Percentiles rank a stretch among this genome's conserved stretches.
Conservation (phyloP, 2,329 filamentous ascomycete genomes). For the Exophiala spinifera region DNA sequence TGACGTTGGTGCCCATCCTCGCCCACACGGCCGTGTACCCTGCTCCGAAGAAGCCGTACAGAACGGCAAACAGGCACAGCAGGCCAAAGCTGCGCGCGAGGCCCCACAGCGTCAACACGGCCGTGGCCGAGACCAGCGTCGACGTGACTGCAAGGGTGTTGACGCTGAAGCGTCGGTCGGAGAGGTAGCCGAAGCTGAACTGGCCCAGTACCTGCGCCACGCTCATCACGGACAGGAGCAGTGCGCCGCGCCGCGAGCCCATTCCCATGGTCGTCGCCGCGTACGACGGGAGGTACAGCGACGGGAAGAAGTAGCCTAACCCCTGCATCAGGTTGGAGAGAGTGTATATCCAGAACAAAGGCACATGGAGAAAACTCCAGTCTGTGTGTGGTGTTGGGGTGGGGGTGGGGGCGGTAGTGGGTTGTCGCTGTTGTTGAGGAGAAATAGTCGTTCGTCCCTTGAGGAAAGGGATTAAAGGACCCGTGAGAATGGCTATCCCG, state of each 20-base stretch:
- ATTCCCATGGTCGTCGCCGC: conserved; percentile 29
- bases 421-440: too few relatives aligned
- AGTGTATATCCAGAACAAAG: conserved; percentile 47
- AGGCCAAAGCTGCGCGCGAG: conserved; percentile 41
- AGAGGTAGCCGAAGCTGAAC: conserved; percentile 32
- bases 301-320: conserved; percentile 39
- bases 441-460: conserved; percentile 30
- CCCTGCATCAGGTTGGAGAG: conserved; percentile 41
- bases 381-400: conserved; percentile 34
- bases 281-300: conserved; percentile 40
- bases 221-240: conserved; percentile 26
- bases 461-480: conserved; percentile 41
- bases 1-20: conserved; percentile 34
- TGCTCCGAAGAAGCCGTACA: conserved; percentile 47
- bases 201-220: conserved; percentile 24
- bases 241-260: conserved; percentile 12
- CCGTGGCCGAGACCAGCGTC: conserved; percentile 39
- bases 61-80: conserved; percentile 41
- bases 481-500: conserved; percentile 37
- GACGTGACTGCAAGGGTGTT: conserved; percentile 44
- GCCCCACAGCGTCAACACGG: conserved; percentile 49
- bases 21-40: conserved; percentile 46
- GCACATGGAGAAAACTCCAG: conserved; percentile 36
- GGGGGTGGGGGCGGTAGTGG: conserved; percentile 28
- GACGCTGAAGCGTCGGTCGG: conserved; percentile 41